These are phyloP conservation scores for Ambrosia artemisiifolia DNA, from an alignment of 129 eudicot species.

Conservation along the genomic window DNA sequence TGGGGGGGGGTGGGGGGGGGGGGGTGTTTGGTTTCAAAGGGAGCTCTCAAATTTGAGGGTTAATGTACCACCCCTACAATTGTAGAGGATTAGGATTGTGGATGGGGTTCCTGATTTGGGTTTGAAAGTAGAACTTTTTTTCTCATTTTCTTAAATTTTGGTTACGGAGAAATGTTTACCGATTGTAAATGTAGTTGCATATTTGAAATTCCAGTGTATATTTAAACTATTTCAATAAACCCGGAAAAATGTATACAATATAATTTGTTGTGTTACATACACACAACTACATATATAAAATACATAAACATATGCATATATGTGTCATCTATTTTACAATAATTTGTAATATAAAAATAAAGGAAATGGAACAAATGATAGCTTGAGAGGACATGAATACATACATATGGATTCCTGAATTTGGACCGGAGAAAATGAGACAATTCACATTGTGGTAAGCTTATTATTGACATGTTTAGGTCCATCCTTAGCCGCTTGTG, in stretches of 20 bases:
- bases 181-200: too few relatives aligned
- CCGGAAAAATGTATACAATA: background rate
- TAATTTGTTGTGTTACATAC: background rate
- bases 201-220: background rate
- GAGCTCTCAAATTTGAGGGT: too few relatives aligned
- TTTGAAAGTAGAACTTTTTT: too few relatives aligned
- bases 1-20: too few relatives aligned
- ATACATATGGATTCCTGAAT: conserved; percentile 5
- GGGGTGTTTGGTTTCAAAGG: too few relatives aligned
- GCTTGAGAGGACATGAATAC: background rate
- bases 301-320: background rate
- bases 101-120: too few relatives aligned
- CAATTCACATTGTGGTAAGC: conserved; percentile 9
- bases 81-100: too few relatives aligned
- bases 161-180: too few relatives aligned
- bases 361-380: background rate
- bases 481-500: conserved; percentile 11
- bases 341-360: background rate
- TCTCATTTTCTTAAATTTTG: too few relatives aligned
- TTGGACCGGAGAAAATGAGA: conserved; percentile 14
- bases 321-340: background rate
- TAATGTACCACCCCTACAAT: too few relatives aligned
- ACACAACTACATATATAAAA: background rate
- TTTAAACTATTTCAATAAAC: background rate
- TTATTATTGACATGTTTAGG: conserved; percentile 21